Evolutionary conservation across 345 rosid genomes (phyloP).

Genomic region (Crucihimalaya himalaica): DNA sequence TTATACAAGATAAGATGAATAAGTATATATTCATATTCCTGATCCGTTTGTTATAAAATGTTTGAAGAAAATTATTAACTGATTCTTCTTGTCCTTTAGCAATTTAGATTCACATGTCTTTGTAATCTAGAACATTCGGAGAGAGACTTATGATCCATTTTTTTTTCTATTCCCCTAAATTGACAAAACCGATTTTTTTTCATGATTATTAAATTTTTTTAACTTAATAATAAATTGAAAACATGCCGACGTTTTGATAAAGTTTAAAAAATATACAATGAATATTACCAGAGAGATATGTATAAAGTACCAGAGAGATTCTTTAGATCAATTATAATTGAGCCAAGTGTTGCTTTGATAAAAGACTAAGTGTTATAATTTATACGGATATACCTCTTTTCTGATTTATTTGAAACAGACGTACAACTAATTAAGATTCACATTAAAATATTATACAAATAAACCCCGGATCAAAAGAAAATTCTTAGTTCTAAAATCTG

Average conservation of each 20-base stretch:
- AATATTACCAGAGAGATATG: neutral
- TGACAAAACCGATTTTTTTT: slow-evolving; percentile 7
- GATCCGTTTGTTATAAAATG: slow-evolving; percentile 10
- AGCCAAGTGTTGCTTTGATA: slow-evolving; percentile 31
- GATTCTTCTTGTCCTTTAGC: slow-evolving; percentile 22
- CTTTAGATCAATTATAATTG: slow-evolving; percentile 20
- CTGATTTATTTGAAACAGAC: slow-evolving; percentile 24
- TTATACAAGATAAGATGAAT: slow-evolving; percentile 38
- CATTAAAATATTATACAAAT: slow-evolving; percentile 9
- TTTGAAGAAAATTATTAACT: neutral
- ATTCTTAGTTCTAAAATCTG: slow-evolving; percentile 8
- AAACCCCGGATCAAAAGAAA: neutral
- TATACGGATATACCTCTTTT: slow-evolving; percentile 35
- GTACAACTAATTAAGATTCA: slow-evolving; percentile 34
- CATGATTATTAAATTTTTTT: neutral
- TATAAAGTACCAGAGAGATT: slow-evolving; percentile 9
- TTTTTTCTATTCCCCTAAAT: slow-evolving; percentile 8
- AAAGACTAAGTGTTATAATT: slow-evolving; percentile 17
- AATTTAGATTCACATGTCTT: slow-evolving; percentile 33
- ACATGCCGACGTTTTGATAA: neutral
- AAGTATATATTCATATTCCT: slow-evolving; percentile 37
- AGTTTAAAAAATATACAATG: neutral
- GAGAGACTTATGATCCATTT: slow-evolving; percentile 19
- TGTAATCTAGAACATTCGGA: slow-evolving; percentile 33
- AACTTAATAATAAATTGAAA: neutral